These are phyloP conservation scores for Debaryomyces sp. DNA, from an alignment of 1,139 yeast species.

Conservation along the genomic window DNA sequence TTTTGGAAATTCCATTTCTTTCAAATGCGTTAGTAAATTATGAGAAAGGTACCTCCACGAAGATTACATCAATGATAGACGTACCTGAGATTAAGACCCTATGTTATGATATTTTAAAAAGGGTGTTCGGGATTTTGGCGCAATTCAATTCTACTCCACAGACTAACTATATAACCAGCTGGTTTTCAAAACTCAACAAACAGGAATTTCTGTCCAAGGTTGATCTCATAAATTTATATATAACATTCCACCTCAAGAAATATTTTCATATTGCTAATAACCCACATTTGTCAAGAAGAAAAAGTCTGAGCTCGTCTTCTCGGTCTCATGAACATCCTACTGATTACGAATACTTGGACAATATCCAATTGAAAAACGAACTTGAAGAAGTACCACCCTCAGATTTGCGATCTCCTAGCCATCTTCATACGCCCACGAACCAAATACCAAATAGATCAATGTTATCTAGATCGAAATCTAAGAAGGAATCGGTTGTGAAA, in stretches of 20 bases:
- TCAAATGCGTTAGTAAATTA: constrained; percentile 43
- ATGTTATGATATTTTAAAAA: constrained; percentile 65
- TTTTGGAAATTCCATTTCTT: constrained; percentile 65
- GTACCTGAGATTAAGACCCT: constrained; percentile 55
- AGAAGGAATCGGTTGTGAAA: constrained; percentile 37
- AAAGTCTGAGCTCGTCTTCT: constrained; percentile 12
- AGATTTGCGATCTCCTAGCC: constrained; percentile 4
- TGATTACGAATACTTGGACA: constrained; percentile 24
- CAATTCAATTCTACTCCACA: constrained; percentile 44
- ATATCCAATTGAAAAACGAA: constrained; percentile 20
- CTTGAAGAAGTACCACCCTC: constrained; percentile 4
- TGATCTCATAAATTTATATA: constrained; percentile 61
- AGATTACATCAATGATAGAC: constrained; percentile 33
- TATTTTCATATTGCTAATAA: constrained; percentile 40
- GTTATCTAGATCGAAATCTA: constrained; percentile 13
- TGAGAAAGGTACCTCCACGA: constrained; percentile 22
- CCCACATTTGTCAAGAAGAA: constrained; percentile 26
- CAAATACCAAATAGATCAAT: constrained; percentile 10
- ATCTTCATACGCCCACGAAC: constrained; percentile 12
- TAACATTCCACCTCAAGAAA: constrained; percentile 61
- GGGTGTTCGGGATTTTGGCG: constrained; percentile 67
- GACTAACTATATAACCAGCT: constrained; percentile 52
- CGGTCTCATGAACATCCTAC: constrained; percentile 8
- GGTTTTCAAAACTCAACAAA: constrained; percentile 53
- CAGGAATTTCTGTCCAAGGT: constrained; percentile 49